A percentile compares a stretch with the other conserved stretches of the same genome.
These are phyloP conservation scores for Crucihimalaya himalaica DNA, from an alignment of 345 rosid genomes.

Conservation along the genomic window DNA sequence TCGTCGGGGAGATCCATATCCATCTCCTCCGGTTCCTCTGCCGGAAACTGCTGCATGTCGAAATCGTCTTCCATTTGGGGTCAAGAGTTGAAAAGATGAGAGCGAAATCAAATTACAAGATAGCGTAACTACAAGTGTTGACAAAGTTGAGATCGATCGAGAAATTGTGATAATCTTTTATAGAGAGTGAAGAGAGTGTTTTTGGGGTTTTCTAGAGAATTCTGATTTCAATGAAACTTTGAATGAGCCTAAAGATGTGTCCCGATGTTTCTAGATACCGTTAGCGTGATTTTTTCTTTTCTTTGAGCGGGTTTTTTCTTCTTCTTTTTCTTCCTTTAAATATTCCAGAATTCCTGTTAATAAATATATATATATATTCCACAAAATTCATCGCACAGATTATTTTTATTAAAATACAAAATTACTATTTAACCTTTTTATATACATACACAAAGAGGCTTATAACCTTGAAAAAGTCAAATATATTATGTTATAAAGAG, in stretches of 20 bases:
- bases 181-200: background rate
- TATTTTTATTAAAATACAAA: too few relatives aligned
- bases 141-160: background rate
- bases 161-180: background rate
- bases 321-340: too few relatives aligned
- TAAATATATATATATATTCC: too few relatives aligned
- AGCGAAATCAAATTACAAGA: background rate
- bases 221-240: background rate
- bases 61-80: conserved; percentile 58
- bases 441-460: too few relatives aligned
- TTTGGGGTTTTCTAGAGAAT: background rate
- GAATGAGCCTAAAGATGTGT: background rate
- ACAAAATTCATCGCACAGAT: too few relatives aligned
- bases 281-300: background rate
- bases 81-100: background rate
- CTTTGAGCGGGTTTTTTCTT: background rate
- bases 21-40: conserved; percentile 42
- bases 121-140: background rate
- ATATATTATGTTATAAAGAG: too few relatives aligned
- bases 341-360: too few relatives aligned
- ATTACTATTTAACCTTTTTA: too few relatives aligned
- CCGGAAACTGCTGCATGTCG: conserved; percentile 45
- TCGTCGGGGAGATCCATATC: conserved; percentile 50
- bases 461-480: too few relatives aligned
- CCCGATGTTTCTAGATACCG: conserved; percentile 31